Percentiles rank a stretch among this genome's conserved stretches.
Conservation (phyloP, 768 basidiomycete genomes). For the Cyclocybe aegerita region DNA sequence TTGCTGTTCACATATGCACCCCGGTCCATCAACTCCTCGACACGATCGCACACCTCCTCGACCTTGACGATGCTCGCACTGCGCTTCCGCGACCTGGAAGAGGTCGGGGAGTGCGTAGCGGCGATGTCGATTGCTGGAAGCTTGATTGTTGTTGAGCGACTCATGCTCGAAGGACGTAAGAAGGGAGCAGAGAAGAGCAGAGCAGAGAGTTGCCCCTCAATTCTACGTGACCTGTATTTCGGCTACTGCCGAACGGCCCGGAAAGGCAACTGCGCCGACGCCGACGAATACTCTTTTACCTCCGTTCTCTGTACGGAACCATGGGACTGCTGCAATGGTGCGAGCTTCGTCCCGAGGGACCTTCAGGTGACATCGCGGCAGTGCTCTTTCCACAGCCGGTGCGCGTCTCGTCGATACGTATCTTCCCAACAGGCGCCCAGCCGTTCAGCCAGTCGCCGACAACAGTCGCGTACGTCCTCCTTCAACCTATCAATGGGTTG, state of each 20-base stretch:
- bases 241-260: conserved; percentile 24
- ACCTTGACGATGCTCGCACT: conserved; percentile 83
- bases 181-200: neutral
- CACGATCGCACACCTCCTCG: conserved; percentile 72
- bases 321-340: conserved; percentile 70
- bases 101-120: conserved; percentile 23
- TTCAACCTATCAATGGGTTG: neutral
- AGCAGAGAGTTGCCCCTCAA: neutral
- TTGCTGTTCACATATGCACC: conserved; percentile 83
- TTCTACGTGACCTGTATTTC: conserved; percentile 18
- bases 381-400: conserved; percentile 71
- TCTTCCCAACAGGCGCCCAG: conserved; percentile 65
- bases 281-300: neutral
- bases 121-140: conserved; percentile 50
- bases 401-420: conserved; percentile 61
- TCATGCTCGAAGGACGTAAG: conserved; percentile 36
- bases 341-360: conserved; percentile 56
- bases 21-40: conserved; percentile 78
- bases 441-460: conserved; percentile 65
- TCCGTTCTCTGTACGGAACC: conserved; percentile 1
- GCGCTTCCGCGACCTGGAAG: conserved; percentile 49
- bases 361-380: conserved; percentile 56
- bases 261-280: neutral
- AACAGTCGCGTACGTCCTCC: conserved; percentile 53
- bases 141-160: conserved; percentile 52